Evolutionary conservation across 768 basidiomycete genomes (phyloP), one percentile per base, ranked within the genome.

Genomic region (Mycena alexandri): DNA sequence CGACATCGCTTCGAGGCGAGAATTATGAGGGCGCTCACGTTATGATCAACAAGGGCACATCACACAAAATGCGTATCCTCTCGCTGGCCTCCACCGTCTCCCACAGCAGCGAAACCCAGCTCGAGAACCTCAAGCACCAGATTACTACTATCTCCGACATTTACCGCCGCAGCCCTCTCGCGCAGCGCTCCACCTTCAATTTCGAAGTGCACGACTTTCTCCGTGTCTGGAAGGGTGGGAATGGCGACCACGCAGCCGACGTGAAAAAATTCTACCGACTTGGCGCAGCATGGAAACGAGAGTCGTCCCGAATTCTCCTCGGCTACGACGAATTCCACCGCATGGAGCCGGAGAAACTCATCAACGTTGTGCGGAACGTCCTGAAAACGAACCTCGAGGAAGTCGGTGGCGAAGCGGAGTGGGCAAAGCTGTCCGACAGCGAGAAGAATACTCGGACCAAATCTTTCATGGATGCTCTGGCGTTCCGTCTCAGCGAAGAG

Each of bases 101-200:
- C 24, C 75, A 76, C 51, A 67, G 65, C 10, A 74, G 72, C 24
- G 67, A 75, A 48, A 61, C 68, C 0, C 74, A 74, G 61, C 56
- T 75, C 2, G 38, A 34, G 0, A 63, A 67, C 11, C 16, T 46
- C 8, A 55, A 64, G n/a, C 3, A 5, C 3, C 63, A 50, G 7
- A 72, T 72, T 16, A 2, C 33, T 19, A 12, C 5, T 4, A 48
- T 64, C 33, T 38, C 47, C 2, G 21, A 19, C 0, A 1, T 64
- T 12, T 64, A 42, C 36, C 19, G 42, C 13, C 44, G 17, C 5
- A 46, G 29, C n/a, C 63, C 48, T 10, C 25, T 64, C 16, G 54
- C 7, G 4, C 54, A 19, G 5, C 63, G 54, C 2, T 51, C 48
- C 1, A 9, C 5, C 0, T 16, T 70, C 25, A 71, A 50, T 29